A percentile compares a stretch with the other conserved stretches of the same genome.
phyloP scores from a whole-genome alignment of 2,329 filamentous ascomycete species.

The Fusarium sp. region DNA sequence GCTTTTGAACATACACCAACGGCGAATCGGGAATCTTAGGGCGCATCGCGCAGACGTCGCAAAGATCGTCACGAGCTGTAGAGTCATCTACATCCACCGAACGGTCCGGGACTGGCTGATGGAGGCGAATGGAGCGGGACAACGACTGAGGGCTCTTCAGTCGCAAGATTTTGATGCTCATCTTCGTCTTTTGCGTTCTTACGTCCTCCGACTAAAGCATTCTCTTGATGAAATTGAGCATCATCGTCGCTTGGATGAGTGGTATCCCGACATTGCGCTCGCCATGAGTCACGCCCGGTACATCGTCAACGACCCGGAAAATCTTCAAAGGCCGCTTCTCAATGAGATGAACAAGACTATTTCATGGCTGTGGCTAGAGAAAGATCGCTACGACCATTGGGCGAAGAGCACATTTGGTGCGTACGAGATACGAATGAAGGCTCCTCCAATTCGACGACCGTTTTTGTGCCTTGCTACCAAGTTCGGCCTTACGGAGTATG shows the following conservation, averaged over 20 bases:
- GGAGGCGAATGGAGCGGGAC: slow-evolving; percentile 35
- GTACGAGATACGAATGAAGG: slow-evolving; percentile 49
- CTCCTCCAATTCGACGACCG: slow-evolving; percentile 45
- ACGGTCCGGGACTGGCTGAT: slow-evolving; percentile 52
- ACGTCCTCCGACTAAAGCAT: slow-evolving; percentile 50
- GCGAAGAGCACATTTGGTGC: slow-evolving; percentile 48
- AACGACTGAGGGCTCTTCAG: slow-evolving; percentile 15
- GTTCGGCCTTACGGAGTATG: slow-evolving; percentile 49
- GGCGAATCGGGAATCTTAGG: slow-evolving; percentile 28
- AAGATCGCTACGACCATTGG: slow-evolving; percentile 50
- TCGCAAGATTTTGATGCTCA: slow-evolving; percentile 46
- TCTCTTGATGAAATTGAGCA: slow-evolving; percentile 51
- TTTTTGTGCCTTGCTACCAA: slow-evolving; percentile 50
- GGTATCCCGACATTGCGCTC: slow-evolving; percentile 54
- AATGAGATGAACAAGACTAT: slow-evolving; percentile 46
- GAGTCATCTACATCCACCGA: slow-evolving; percentile 50
- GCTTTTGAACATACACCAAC: slow-evolving; percentile 43
- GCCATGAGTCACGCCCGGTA: slow-evolving; percentile 53
- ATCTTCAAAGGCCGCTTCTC: slow-evolving; percentile 8
- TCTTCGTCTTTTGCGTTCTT: slow-evolving; percentile 49
- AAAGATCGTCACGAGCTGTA: slow-evolving; percentile 24
- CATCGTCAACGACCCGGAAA: slow-evolving; percentile 32
- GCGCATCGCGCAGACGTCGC: not conserved
- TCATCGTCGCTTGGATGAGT: slow-evolving; percentile 54
- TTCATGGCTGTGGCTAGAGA: slow-evolving; percentile 48